Base-by-base conservation (phyloP, 495 filamentous ascomycete species). In the Daldinia caldariorum region DNA sequence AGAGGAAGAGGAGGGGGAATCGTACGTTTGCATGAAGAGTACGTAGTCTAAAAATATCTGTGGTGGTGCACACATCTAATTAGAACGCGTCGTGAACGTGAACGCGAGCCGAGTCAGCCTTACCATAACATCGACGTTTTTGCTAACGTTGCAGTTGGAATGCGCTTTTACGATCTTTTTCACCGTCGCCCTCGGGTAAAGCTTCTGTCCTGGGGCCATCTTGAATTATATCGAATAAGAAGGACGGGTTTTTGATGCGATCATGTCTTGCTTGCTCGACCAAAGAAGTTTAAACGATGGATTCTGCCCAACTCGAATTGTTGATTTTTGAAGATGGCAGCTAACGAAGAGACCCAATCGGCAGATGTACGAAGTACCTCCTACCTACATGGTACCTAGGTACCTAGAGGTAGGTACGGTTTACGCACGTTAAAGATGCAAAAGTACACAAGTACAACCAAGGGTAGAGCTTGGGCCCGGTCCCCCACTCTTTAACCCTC, bases 141-240 rank as follows among this genome's bases (percentile, higher is more conserved):
- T 94, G 82, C 89, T 92, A 67, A 97, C 78, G 60, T 84, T 90
- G 68, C 87, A 86, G 58, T 92, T 90, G 4, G 91, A 90, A 77
- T 97, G 93, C 32, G 93, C 93, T 82, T 96, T 97, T 67, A 97
- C 85, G 37, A 94, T 94, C 68, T 92, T 91, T 79, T 92, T 94
- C 63, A 97, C 85, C 0, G 92, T 93, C 4, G 87, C 89, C 39
- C 94, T 89, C 2, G 94, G 94, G 67, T 97, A 97, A 20, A 92
- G 86, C 75, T 92, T 94, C 74, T 92, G 85, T 18, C 81, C 79
- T 13, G 83, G 76, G 18, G 83, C 83, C 86, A 88, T 90, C 26
- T 37, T 77, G 22, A 34, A 12, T 56, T 53, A 26, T 34, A 14
- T 38, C 5, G n/a, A 16, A 34, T 50, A n/a, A 37, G 53, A 34